Conservation (phyloP, 163 green algal genomes). For the Chloromonas sp. region DNA sequence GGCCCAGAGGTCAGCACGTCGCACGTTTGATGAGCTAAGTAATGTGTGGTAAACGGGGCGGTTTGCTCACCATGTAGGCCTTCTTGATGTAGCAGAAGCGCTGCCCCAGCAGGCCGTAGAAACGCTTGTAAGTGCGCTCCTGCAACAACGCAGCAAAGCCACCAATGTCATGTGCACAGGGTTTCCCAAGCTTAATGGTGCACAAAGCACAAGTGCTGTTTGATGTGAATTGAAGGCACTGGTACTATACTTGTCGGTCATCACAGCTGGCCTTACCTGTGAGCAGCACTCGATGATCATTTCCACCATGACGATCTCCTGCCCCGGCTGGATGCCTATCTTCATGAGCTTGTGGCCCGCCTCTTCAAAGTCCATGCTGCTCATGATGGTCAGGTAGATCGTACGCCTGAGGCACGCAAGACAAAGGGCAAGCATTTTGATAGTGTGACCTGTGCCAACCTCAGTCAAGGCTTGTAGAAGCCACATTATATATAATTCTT, state of each 20-base stretch:
- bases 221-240: background rate
- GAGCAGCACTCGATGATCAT: conserved; percentile 98
- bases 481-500: too few species aligned
- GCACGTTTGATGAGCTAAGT: too few species aligned
- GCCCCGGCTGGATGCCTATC: conserved; percentile 62
- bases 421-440: too few species aligned
- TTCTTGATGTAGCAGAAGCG: conserved; percentile 85
- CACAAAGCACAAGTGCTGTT: background rate
- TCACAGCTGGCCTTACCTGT: conserved; percentile 19
- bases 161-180: background rate
- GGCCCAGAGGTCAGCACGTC: too few species aligned
- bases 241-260: background rate
- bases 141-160: conserved; percentile 1
- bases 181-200: background rate
- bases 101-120: conserved; percentile 92
- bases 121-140: conserved; percentile 68
- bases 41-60: too few species aligned
- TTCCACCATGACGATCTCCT: conserved; percentile 83
- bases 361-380: conserved; percentile 94
- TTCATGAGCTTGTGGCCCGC: conserved; percentile 98
- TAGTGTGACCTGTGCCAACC: too few species aligned
- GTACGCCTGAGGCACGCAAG: conserved; percentile 59
- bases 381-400: conserved; percentile 99
- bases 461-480: too few species aligned
- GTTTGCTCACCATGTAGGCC: conserved; percentile 41